phyloP scores from a whole-genome alignment of 805 yeast genomes.

The Candida saitoana region DNA sequence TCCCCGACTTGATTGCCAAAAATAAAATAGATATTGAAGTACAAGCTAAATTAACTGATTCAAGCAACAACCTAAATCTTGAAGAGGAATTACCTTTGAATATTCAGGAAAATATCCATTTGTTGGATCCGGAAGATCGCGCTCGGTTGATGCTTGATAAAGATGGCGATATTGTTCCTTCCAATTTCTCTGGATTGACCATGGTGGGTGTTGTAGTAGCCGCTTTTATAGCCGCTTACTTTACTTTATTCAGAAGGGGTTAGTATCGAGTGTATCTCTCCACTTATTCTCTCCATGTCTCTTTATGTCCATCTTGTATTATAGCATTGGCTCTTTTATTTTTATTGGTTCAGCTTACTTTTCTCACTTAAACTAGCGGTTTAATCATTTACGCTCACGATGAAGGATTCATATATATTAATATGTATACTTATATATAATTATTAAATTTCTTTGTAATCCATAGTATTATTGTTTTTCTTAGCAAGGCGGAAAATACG shows the following conservation, averaged over 20 bases:
- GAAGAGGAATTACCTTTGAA: constrained; percentile 17
- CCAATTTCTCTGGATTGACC: constrained; percentile 14
- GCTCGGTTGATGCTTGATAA: constrained; percentile 34
- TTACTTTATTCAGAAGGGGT: constrained; percentile 14
- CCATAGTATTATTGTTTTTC: too few species aligned
- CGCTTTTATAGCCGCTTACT: constrained; percentile 28
- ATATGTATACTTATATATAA: too few species aligned
- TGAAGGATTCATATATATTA: neutral
- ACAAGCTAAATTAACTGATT: constrained; percentile 5
- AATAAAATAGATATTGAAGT: constrained; percentile 32
- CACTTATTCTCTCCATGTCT: neutral
- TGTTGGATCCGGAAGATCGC: constrained; percentile 66
- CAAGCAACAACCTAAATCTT: constrained; percentile 11
- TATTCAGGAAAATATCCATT: constrained; percentile 29
- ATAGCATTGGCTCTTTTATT: neutral
- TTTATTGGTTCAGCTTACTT: neutral
- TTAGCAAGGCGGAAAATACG: too few species aligned
- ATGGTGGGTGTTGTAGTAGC: constrained; percentile 29
- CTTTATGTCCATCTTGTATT: neutral
- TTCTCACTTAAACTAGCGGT: constrained; percentile 1
- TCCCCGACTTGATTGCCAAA: constrained; percentile 60
- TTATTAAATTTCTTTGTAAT: too few species aligned
- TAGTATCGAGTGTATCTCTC: constrained; percentile 1
- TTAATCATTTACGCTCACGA: neutral
- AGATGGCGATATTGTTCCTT: constrained; percentile 13